Base-by-base conservation (phyloP, 1,139 yeast genomes). In the Yarrowia galli region DNA sequence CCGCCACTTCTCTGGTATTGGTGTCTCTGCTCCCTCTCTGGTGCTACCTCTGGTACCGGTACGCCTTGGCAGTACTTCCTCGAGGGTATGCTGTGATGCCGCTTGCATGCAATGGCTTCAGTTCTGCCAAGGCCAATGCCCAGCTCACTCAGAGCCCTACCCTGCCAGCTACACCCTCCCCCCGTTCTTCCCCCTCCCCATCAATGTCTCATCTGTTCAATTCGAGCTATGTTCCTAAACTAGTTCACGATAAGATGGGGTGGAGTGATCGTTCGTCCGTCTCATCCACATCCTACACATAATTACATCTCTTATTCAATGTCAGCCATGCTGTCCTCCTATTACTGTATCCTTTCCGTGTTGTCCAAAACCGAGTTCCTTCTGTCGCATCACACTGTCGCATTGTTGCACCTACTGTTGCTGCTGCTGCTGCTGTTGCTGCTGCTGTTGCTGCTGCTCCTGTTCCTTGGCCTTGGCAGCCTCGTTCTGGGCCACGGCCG, bases 311-410 rank as follows among this genome's bases (percentile, higher is more conserved):
- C 56, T 49, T 53, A 35, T 53, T 35, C 23, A 20, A 36, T 18
- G 45, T 53, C 60, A 53, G 60, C 60, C 45, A 53, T 53, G 60
- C 60, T 53, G 60, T 53, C 60, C 60, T 53, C 60, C 60, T 36
- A 53, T 53, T 53, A 53, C 60, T 53, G 60, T 3, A 28, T 28
- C 32, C 32, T 28, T 28, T 28, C 32, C 32, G 32, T n/a, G 32
- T 8, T 3, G 32, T 28, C 32, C 32, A 28, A 28, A 28, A 28
- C 32, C 32, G 9, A 53, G 15, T 53, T 23, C 32, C 43, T 36
- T 36, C 9, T 23, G 18, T 53, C 45, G 13, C 10, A 16, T 28
- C 36, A 16, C 53, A 25, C 20, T 25, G 35, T 25, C 25, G 28
- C 23, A 22, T 22, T 22, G 40, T 23, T 18, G 36, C 28, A 32